Evolutionary conservation across 345 rosid species (phyloP).

Genomic region (Eucalyptus lansdowneana): DNA sequence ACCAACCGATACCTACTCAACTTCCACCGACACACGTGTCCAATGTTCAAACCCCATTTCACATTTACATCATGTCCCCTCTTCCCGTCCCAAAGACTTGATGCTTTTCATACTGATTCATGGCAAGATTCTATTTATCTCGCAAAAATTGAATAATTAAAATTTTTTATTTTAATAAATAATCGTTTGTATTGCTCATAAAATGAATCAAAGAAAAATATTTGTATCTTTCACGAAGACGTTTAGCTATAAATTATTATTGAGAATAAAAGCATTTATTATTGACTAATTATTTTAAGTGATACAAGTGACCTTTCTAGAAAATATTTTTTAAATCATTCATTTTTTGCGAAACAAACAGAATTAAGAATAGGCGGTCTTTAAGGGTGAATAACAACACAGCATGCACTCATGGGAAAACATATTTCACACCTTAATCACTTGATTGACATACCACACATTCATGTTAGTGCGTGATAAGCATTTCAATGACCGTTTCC

Average conservation of each 20-base stretch:
- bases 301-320: neutral
- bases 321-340: neutral
- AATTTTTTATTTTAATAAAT: neutral
- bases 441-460: neutral
- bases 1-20: neutral
- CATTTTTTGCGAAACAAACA: rapidly evolving
- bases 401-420: neutral
- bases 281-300: neutral
- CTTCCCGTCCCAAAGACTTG: neutral
- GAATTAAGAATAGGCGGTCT: rapidly evolving
- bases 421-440: too few species aligned
- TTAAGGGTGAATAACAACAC: neutral
- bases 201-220: neutral
- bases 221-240: rapidly evolving
- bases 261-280: neutral
- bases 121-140: neutral
- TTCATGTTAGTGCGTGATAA: too few species aligned
- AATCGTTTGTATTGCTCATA: rapidly evolving
- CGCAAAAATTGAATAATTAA: neutral
- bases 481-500: neutral
- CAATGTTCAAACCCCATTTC: neutral
- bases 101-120: neutral
- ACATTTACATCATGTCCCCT: neutral
- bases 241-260: neutral
- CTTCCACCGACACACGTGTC: neutral